Percentiles rank a stretch among this genome's conserved stretches.
Conservation (phyloP, 768 basidiomycete genomes). For the Mycena rosella region DNA sequence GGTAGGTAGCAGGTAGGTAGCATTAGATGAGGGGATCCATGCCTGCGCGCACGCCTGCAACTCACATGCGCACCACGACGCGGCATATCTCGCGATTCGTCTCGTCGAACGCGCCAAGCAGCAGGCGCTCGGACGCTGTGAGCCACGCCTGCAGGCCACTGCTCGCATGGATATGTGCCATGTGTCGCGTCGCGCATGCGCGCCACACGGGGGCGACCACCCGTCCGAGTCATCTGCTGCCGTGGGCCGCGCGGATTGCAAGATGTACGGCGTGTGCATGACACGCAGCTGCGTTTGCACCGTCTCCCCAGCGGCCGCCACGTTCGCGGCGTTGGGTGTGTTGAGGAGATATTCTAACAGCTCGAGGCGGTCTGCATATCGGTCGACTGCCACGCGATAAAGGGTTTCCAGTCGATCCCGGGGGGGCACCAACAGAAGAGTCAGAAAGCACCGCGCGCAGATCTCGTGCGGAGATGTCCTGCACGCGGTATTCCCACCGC, state of each 20-base stretch:
- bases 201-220: slow-evolving; percentile 50
- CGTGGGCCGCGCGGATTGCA: slow-evolving; percentile 1
- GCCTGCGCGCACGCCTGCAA: slow-evolving; percentile 17
- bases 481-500: slow-evolving; percentile 39
- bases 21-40: slow-evolving; percentile 13
- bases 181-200: slow-evolving; percentile 43
- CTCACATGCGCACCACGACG: slow-evolving; percentile 29
- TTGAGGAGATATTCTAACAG: slow-evolving; percentile 39
- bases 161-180: slow-evolving; percentile 4
- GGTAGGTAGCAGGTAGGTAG: too few relatives aligned
- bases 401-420: slow-evolving; percentile 52
- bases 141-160: slow-evolving; percentile 22
- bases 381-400: slow-evolving; percentile 45
- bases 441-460: slow-evolving; percentile 20
- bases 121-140: slow-evolving; percentile 44
- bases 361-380: slow-evolving; percentile 50
- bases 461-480: slow-evolving; percentile 43
- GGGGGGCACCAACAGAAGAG: background rate
- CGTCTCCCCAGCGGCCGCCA: background rate
- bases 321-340: background rate
- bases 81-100: slow-evolving; percentile 33
- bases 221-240: background rate
- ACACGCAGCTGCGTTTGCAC: slow-evolving; percentile 29
- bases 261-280: slow-evolving; percentile 29
- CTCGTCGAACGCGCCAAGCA: slow-evolving; percentile 39